Evolutionary conservation across 495 filamentous ascomycete genomes (phyloP).

Genomic region (Penicillium verhagenii): DNA sequence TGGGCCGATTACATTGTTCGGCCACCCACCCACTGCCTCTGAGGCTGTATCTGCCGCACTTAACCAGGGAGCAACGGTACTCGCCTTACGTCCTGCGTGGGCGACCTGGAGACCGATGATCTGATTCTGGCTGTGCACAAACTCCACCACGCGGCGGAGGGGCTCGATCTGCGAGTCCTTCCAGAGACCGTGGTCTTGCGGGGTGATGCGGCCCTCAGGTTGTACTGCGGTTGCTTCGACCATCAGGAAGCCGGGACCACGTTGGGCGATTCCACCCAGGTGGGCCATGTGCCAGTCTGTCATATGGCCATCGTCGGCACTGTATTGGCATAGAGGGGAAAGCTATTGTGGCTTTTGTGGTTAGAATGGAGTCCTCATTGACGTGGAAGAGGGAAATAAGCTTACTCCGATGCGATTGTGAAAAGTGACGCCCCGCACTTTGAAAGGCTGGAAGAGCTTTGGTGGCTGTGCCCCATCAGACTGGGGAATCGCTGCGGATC

Average conservation of each 20-base stretch:
- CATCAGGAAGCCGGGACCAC: slow-evolving; percentile 62
- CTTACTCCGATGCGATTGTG: slow-evolving; percentile 40
- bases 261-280: slow-evolving; percentile 53
- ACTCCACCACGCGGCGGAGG: slow-evolving; percentile 58
- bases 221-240: slow-evolving; percentile 68
- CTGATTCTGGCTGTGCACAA: slow-evolving; percentile 63
- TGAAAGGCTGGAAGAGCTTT: slow-evolving; percentile 65
- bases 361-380: too few relatives aligned
- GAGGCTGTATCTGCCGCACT: slow-evolving; percentile 42
- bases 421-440: slow-evolving; percentile 56
- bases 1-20: slow-evolving; percentile 54
- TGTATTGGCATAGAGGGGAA: slow-evolving; percentile 65
- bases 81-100: slow-evolving; percentile 74
- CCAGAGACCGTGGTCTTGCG: slow-evolving; percentile 68
- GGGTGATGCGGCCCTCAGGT: slow-evolving; percentile 68
- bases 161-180: slow-evolving; percentile 63
- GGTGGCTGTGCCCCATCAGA: slow-evolving; percentile 54
- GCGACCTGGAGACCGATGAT: slow-evolving; percentile 66
- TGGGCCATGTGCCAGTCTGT: slow-evolving; percentile 60
- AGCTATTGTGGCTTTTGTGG: slow-evolving; percentile 16
- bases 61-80: slow-evolving; percentile 67
- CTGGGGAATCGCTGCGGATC: slow-evolving; percentile 61
- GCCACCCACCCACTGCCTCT: slow-evolving; percentile 60
- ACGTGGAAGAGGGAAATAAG: too few relatives aligned
- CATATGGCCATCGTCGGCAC: slow-evolving; percentile 56